Evolutionary conservation across 1,139 yeast species (phyloP).

Genomic region (Geotrichum reessii): DNA sequence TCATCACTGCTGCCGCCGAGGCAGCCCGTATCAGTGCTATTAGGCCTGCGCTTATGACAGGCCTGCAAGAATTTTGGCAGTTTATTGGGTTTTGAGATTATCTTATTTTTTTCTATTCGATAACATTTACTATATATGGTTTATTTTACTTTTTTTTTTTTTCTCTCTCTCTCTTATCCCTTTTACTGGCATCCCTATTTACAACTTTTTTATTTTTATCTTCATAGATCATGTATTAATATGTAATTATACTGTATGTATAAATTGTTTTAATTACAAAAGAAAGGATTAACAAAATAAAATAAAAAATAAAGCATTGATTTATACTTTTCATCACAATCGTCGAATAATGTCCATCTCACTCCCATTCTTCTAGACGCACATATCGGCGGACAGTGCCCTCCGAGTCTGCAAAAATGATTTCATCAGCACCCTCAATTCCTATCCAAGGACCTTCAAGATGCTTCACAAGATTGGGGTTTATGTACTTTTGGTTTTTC

Average conservation of each 20-base stretch:
- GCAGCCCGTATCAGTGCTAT: not conserved
- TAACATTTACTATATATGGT: too few relatives aligned
- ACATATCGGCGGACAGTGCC: conserved; percentile 50
- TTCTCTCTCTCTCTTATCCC: not conserved
- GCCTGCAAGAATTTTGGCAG: not conserved
- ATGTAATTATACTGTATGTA: too few relatives aligned
- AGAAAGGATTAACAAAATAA: not conserved
- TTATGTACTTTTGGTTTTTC: conserved; percentile 61
- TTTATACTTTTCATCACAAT: not conserved
- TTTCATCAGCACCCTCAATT: conserved; percentile 54
- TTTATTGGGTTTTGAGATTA: not conserved
- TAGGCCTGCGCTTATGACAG: not conserved
- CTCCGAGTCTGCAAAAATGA: conserved; percentile 54
- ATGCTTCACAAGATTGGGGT: conserved; percentile 62
- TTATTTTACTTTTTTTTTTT: too few relatives aligned
- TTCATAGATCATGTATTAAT: not conserved
- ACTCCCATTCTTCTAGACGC: conserved; percentile 48
- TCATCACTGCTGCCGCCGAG: not conserved
- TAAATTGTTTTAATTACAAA: too few relatives aligned
- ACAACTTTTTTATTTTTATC: not conserved
- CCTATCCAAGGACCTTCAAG: conserved; percentile 81
- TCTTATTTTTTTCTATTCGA: too few relatives aligned
- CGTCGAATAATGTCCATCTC: conserved; percentile 9
- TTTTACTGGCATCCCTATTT: not conserved
- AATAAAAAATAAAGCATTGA: not conserved